phyloP scores from a whole-genome alignment of 257 asterid species.

The Orobanche coerulescens region DNA sequence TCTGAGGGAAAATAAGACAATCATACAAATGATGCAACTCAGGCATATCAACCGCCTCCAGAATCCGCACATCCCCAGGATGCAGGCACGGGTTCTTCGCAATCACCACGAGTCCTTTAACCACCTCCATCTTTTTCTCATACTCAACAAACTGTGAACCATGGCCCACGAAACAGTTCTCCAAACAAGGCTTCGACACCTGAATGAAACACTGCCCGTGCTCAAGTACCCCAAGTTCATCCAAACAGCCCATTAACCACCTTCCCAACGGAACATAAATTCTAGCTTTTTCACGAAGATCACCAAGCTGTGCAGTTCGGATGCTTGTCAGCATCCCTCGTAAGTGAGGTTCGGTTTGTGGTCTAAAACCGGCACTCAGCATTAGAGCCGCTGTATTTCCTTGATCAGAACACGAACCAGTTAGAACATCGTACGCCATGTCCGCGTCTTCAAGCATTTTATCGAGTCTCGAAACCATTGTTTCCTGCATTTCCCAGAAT shows the following conservation, averaged over 20 bases:
- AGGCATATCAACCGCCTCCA: conserved; percentile 73
- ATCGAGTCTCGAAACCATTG: conserved; percentile 57
- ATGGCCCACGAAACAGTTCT: conserved; percentile 60
- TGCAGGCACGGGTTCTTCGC: conserved; percentile 96
- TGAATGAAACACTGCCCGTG: conserved; percentile 86
- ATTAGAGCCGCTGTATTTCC: conserved; percentile 74
- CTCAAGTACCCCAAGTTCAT: conserved; percentile 70
- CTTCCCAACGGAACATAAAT: conserved; percentile 73
- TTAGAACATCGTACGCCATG: conserved; percentile 67
- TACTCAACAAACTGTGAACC: conserved; percentile 52
- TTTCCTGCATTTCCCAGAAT: conserved; percentile 78
- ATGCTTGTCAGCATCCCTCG: conserved; percentile 78
- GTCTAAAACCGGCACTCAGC: conserved; percentile 84
- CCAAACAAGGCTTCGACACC: conserved; percentile 62
- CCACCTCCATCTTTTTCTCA: conserved; percentile 42
- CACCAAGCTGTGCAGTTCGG: conserved; percentile 84
- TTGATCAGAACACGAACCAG: conserved; percentile 66
- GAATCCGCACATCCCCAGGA: conserved; percentile 89
- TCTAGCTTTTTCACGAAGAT: conserved; percentile 72
- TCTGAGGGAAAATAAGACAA: conserved; percentile 85
- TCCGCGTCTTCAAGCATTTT: conserved; percentile 57
- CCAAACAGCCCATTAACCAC: conserved; percentile 97
- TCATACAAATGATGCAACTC: conserved; percentile 58
- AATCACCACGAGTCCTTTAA: conserved; percentile 62
- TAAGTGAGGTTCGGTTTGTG: conserved; percentile 74